Conservation (phyloP, 208 protist genomes). For the Novymonas esmeraldas region DNA sequence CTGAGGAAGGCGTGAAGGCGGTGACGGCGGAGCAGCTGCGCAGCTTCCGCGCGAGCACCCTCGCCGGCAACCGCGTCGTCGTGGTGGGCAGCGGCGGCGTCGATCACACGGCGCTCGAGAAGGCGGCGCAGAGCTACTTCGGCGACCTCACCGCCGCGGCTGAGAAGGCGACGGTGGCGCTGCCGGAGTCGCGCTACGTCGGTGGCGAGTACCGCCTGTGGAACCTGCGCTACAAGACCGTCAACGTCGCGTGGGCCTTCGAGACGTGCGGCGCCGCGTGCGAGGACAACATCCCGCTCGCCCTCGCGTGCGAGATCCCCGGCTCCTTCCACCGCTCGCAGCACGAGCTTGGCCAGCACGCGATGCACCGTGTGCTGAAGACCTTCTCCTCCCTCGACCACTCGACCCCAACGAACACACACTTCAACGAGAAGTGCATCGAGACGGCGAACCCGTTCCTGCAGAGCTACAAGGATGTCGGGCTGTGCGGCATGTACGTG, state of each 20-base stretch:
- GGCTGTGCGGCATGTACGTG: constrained; percentile 89
- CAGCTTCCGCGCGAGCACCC: constrained; percentile 87
- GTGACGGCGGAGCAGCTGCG: constrained; percentile 81
- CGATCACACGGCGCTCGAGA: constrained; percentile 94
- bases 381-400: constrained; percentile 90
- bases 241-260: constrained; percentile 88
- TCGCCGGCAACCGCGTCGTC: constrained; percentile 94
- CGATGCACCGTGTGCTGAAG: constrained; percentile 88
- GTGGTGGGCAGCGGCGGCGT: constrained; percentile 96
- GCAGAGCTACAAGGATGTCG: constrained; percentile 87
- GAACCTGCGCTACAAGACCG: constrained; percentile 89
- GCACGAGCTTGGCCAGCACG: constrained; percentile 88
- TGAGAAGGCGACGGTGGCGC: constrained; percentile 17
- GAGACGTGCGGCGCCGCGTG: constrained; percentile 87
- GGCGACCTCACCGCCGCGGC: constrained; percentile 61
- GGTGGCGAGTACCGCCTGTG: constrained; percentile 88
- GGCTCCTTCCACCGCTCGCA: constrained; percentile 88
- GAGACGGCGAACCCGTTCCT: constrained; percentile 89
- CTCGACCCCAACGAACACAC: constrained; percentile 86
- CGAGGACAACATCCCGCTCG: constrained; percentile 85
- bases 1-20: constrained; percentile 89
- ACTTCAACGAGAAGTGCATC: constrained; percentile 89
- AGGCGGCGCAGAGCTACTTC: constrained; percentile 92
- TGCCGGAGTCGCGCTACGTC: constrained; percentile 74
- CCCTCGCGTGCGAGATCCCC: constrained; percentile 87